phyloP scores from a whole-genome alignment of 2,329 filamentous ascomycete genomes.

The Colletotrichum sansevieriae region DNA sequence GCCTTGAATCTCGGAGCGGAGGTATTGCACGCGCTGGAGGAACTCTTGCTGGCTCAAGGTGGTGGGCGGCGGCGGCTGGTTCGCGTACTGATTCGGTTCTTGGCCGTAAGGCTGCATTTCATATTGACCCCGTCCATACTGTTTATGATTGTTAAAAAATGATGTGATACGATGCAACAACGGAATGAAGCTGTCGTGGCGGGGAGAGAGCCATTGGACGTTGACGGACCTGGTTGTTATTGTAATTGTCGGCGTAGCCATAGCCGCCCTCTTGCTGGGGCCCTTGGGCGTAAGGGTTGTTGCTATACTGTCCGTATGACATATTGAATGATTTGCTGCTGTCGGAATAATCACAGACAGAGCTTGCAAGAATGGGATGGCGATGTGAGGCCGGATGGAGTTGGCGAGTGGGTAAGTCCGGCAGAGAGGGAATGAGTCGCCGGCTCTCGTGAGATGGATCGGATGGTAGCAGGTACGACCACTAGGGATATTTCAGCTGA shows the following conservation, averaged over 20 bases:
- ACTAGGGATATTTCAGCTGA: constrained; percentile 39
- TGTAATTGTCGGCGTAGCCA: constrained; percentile 50
- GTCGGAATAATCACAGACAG: constrained; percentile 17
- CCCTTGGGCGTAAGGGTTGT: constrained; percentile 74
- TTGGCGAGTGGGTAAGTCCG: constrained; percentile 8
- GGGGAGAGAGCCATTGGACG: neutral
- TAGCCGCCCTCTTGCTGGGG: constrained; percentile 62
- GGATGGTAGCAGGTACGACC: constrained; percentile 24
- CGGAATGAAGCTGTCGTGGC: neutral
- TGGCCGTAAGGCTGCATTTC: constrained; percentile 67
- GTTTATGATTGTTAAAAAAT: constrained; percentile 23
- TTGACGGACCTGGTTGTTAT: constrained; percentile 55
- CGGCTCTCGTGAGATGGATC: constrained; percentile 27
- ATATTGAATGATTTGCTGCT: constrained; percentile 54
- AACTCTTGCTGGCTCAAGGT: constrained; percentile 74
- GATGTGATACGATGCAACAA: neutral
- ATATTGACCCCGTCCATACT: constrained; percentile 58
- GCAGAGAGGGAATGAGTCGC: constrained; percentile 1
- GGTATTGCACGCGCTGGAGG: constrained; percentile 74
- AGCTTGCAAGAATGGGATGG: constrained; percentile 4
- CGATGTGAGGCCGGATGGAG: neutral
- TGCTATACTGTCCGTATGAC: constrained; percentile 73
- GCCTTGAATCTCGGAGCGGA: constrained; percentile 76
- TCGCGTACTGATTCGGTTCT: constrained; percentile 45
- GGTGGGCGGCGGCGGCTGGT: constrained; percentile 43